Evolutionary conservation across 495 filamentous ascomycete genomes (phyloP), one percentile per base, ranked within the genome.

Genomic region (Annulohypoxylon nitens): DNA sequence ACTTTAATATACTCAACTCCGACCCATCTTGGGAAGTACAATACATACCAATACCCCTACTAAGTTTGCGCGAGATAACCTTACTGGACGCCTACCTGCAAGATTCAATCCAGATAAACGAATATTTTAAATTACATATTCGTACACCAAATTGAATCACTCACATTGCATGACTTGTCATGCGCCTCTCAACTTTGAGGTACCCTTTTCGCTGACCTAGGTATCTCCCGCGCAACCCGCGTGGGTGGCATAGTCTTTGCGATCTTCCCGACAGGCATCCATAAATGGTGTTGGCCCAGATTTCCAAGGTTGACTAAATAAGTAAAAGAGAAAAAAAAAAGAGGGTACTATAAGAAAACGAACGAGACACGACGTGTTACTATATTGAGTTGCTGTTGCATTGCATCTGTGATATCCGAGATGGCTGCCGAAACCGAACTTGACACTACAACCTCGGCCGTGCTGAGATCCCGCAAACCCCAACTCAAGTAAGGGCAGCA

Each of bases 261-360:
- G 34, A 70, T 25, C 18, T 50, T 57, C 67, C 67, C 37, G 50
- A 67, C 23, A 55, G 51, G 64, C 59, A 55, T 61, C 47, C 14
- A 45, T 12, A 63, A 41, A 60, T 51, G 57, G 53, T 66, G 50
- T 57, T 43, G 33, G 34, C 61, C 73, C 65, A 72, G 73, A 75
- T 75, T 75, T 48, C 73, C 73, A 72, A 69, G 72, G 71, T 75
- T 48, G 36, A 65, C 69, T 65, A 75, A 69, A 54, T 60, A 67
- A 66, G 67, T 62, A 66, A 72, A 67, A 67, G 62, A 70, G 67
- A 66, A 72, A 66, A 66, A 72, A 66, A 66, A 72, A 70, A 67
- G 67, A 70, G 72, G 72, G 63, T 70, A 75, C 72, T 23, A 64
- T 33, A 37, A 53, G 20, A 20, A 47, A 64, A 61, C 53, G 67